phyloP scores from a whole-genome alignment of 345 rosid genomes.

The Euphorbia pulcherrima region DNA sequence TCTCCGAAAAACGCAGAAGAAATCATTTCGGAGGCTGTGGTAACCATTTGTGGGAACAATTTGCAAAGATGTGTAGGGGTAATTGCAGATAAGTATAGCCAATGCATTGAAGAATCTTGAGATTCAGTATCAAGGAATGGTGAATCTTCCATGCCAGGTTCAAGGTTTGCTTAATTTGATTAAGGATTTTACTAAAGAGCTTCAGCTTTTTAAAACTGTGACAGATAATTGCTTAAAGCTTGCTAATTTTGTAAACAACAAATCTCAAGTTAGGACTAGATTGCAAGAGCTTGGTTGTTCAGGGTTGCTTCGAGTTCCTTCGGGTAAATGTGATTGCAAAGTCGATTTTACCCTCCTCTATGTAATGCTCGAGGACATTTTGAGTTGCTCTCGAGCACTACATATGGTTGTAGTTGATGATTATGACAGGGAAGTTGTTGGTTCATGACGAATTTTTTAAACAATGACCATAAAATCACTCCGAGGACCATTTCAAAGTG shows the following conservation, averaged over 20 bases:
- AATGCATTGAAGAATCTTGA: constrained; percentile 54
- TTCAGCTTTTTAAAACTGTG: constrained; percentile 38
- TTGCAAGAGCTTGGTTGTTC: constrained; percentile 39
- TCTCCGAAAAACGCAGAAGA: constrained; percentile 48
- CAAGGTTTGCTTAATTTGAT: constrained; percentile 46
- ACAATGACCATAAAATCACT: no score
- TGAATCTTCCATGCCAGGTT: constrained; percentile 56
- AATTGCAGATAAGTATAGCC: constrained; percentile 44
- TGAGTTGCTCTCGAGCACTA: constrained; percentile 40
- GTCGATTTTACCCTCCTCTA: constrained; percentile 29
- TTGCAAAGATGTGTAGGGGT: constrained; percentile 51
- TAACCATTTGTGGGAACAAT: constrained; percentile 33
- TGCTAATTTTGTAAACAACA: constrained; percentile 46
- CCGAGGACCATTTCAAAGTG: no score
- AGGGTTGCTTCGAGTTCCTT: constrained; percentile 44
- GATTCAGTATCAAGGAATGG: constrained; percentile 52
- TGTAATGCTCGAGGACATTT: constrained; percentile 46
- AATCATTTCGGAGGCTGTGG: constrained; percentile 44
- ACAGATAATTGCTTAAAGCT: constrained; percentile 44
- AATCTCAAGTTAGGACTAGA: constrained; percentile 41
- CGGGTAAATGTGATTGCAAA: constrained; percentile 33
- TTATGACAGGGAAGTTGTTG: no score
- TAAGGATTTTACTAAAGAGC: constrained; percentile 49
- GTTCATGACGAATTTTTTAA: no score
- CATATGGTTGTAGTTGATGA: constrained; percentile 46